Evolutionary conservation across 75 land plant species (phyloP).

Genomic region (Cupressus sempervirens): DNA sequence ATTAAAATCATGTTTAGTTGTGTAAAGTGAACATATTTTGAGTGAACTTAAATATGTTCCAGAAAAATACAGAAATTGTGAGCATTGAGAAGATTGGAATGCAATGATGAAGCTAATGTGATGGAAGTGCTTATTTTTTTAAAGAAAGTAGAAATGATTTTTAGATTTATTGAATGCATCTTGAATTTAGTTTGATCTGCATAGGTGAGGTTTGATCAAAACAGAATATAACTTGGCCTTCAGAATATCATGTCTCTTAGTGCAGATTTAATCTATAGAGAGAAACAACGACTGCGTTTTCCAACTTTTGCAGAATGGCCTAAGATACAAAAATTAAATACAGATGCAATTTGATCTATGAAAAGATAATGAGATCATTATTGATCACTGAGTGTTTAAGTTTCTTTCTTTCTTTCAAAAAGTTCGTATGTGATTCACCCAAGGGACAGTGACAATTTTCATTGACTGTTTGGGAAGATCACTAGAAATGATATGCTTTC

Average conservation of each 20-base stretch:
- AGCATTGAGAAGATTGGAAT: constrained; percentile 4
- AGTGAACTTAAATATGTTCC: neutral
- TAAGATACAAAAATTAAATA: neutral
- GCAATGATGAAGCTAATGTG: neutral
- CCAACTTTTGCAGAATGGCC: neutral
- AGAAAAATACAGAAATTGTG: neutral
- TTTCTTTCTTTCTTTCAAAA: too few species aligned
- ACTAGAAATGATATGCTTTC: too few species aligned
- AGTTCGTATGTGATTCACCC: too few species aligned
- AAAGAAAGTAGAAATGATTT: neutral
- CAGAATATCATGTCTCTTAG: neutral
- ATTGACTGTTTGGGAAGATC: too few species aligned
- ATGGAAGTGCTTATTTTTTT: neutral
- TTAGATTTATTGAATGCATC: neutral
- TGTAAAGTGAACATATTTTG: neutral
- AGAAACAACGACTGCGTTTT: neutral
- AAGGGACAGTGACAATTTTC: too few species aligned
- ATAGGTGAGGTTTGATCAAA: neutral
- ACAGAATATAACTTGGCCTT: neutral
- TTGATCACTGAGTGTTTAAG: neutral
- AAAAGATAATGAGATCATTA: neutral
- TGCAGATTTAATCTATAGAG: neutral
- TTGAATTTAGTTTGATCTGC: neutral
- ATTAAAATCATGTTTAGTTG: neutral
- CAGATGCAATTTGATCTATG: neutral